phyloP scores from a whole-genome alignment of 2,329 filamentous ascomycete genomes.

The Phaeosphaeriaceae sp. region DNA sequence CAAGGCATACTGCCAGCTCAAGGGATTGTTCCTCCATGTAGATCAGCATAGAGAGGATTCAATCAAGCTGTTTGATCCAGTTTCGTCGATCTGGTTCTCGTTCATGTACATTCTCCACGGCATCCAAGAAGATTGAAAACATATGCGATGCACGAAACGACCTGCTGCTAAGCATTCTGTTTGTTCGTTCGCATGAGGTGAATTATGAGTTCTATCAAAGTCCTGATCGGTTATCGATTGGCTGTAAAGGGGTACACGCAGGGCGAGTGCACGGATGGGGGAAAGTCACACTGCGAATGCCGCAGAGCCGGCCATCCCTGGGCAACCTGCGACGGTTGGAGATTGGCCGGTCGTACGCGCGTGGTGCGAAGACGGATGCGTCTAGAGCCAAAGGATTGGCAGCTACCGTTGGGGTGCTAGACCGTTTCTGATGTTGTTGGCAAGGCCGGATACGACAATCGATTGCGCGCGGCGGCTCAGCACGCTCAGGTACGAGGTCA shows the following conservation, averaged over 20 bases:
- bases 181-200: background rate
- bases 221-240: background rate
- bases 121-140: background rate
- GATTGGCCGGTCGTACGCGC: background rate
- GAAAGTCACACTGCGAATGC: conserved; percentile 2
- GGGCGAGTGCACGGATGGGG: conserved; percentile 4
- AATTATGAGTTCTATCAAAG: background rate
- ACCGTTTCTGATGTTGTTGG: background rate
- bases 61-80: background rate
- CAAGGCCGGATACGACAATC: conserved; percentile 3
- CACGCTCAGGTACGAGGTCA: conserved; percentile 8
- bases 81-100: background rate
- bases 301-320: background rate
- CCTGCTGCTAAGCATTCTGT: background rate
- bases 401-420: background rate
- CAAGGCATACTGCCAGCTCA: background rate
- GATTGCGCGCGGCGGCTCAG: background rate
- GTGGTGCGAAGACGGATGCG: background rate
- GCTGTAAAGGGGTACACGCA: background rate
- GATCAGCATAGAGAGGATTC: background rate
- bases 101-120: background rate
- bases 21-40: background rate
- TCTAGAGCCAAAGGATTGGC: background rate
- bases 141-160: background rate
- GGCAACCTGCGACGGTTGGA: background rate